Evolutionary conservation across 2,329 filamentous ascomycete genomes (phyloP), one percentile per base, ranked within the genome.

Genomic region (Shiraia bambusicola): DNA sequence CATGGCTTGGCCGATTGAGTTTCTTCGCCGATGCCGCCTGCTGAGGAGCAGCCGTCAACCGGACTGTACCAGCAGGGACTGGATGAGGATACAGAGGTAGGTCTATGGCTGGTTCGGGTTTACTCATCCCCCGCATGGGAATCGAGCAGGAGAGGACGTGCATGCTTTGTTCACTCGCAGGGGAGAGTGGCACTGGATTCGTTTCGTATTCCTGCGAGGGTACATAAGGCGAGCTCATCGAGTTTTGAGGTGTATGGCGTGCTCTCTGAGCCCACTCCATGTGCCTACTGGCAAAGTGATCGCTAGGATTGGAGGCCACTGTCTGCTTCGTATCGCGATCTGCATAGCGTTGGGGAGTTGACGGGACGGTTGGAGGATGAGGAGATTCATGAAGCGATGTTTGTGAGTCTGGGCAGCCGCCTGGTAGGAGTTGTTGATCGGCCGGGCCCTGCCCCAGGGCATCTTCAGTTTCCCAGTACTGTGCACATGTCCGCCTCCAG

Each of bases 401-500:
- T 22, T 58, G 51, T 6, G 57, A 52, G 8, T 50, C 85, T 16
- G 77, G 77, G 42, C 84, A 77, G n/a, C 86, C 89, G 28, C 91
- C 90, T 3, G 90, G 88, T 0, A 78, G 67, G 34, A 95, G 86
- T 11, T 86, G 81, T 13, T 80, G 76, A 17, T 88, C 82, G 3
- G 82, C 75, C 10, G 81, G 73, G 31, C 81, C 78, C 29, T 52
- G 56, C 1, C 76, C 72, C 51, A 84, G 77, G 26, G 84, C 84
- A 33, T 88, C 81, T 0, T 82, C 75, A 0, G 79, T 80, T 49
- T 95, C 88, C 92, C 93, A 98, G 65, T 91, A 95, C 40, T 91
- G 73, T 0, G 87, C 84, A 65, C 91, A 97, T 14, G 93, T 88
- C 37, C 91, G 81, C 65, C 91, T 84, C 93, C 93, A 98, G 65